Conservation (phyloP, 2,329 filamentous ascomycete genomes). For the Hymenoscyphus fraxineus region DNA sequence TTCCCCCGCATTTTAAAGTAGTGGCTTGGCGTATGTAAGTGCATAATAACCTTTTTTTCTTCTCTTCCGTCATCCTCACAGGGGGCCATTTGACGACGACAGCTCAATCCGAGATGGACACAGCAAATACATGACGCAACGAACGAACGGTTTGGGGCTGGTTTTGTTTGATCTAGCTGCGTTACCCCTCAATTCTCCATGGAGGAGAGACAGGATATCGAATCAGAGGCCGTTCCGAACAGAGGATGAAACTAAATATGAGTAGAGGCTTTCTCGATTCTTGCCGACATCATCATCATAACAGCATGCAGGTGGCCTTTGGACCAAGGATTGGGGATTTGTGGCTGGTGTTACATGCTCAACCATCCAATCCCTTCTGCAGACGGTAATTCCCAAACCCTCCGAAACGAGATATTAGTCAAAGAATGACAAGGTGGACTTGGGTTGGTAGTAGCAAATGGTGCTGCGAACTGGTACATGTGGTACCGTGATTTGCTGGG, state of each 20-base stretch:
- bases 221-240: background rate
- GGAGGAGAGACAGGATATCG: background rate
- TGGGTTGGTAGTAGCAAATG: background rate
- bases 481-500: background rate
- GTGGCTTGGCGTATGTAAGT: background rate
- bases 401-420: background rate
- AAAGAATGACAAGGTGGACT: background rate
- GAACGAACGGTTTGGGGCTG: background rate
- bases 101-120: background rate
- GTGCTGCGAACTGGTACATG: background rate
- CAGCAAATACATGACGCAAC: background rate
- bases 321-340: too few relatives aligned
- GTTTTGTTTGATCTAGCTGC: background rate
- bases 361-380: too few relatives aligned
- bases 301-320: background rate
- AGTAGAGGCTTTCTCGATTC: background rate
- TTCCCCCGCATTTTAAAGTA: background rate
- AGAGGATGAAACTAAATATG: background rate
- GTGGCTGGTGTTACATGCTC: too few relatives aligned
- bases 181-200: background rate
- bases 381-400: too few relatives aligned
- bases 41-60: background rate
- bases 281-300: background rate
- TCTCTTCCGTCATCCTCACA: too few relatives aligned
- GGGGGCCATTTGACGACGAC: background rate